Evolutionary conservation across 176 grass and related monocot species (phyloP).

Genomic region (Rhynchospora breviuscula): DNA sequence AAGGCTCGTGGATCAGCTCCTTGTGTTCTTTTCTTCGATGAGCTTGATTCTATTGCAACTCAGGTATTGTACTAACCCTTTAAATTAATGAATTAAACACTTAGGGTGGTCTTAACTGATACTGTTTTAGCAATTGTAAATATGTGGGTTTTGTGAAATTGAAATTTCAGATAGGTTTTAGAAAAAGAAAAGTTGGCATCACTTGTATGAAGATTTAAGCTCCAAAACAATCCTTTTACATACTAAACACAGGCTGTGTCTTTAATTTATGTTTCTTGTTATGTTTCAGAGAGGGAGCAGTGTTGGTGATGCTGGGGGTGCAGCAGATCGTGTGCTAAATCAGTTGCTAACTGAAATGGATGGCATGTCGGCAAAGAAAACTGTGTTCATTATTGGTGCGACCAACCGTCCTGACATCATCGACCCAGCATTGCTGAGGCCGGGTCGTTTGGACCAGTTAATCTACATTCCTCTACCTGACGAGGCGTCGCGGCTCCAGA

Average conservation of each 20-base stretch:
- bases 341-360: slow-evolving; percentile 88
- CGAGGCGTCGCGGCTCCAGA: slow-evolving; percentile 51
- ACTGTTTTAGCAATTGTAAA: background rate
- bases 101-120: background rate
- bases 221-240: background rate
- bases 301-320: slow-evolving; percentile 67
- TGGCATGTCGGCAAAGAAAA: slow-evolving; percentile 78
- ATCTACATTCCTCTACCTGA: slow-evolving; percentile 84
- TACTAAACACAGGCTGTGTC: background rate
- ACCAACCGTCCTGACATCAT: slow-evolving; percentile 87
- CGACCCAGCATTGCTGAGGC: slow-evolving; percentile 67
- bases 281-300: slow-evolving; percentile 62
- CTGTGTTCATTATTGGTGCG: slow-evolving; percentile 78
- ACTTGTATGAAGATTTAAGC: background rate
- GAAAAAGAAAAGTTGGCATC: background rate
- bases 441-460: slow-evolving; percentile 66
- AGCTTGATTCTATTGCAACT: slow-evolving; percentile 79
- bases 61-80: slow-evolving; percentile 36
- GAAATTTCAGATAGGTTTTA: background rate
- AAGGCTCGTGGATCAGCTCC: slow-evolving; percentile 67
- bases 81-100: background rate
- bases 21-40: slow-evolving; percentile 78
- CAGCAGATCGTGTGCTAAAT: slow-evolving; percentile 73
- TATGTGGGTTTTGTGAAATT: background rate
- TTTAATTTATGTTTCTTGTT: background rate